phyloP scores from a whole-genome alignment of 208 protist species.

The Wallacemonas collosoma region DNA sequence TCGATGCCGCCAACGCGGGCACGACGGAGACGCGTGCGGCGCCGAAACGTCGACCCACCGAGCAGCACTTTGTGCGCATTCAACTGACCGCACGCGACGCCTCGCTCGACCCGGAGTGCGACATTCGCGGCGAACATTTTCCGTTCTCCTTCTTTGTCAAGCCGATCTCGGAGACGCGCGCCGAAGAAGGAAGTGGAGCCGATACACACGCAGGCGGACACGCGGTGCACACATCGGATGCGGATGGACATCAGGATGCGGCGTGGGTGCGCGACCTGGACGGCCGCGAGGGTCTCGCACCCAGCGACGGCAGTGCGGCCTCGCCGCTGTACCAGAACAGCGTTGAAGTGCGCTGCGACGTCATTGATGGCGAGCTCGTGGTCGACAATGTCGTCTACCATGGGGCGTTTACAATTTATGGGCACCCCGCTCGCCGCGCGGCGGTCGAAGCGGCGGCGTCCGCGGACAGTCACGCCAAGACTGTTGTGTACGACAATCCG shows the following conservation, averaged over 20 bases:
- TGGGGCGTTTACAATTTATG: slow-evolving; percentile 25
- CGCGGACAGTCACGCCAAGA: background rate
- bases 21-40: background rate
- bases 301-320: slow-evolving; percentile 6
- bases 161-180: slow-evolving; percentile 11
- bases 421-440: background rate
- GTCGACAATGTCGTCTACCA: slow-evolving; percentile 77
- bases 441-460: background rate
- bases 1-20: background rate
- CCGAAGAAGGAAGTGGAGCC: background rate
- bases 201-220: background rate
- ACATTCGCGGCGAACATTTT: slow-evolving; percentile 85
- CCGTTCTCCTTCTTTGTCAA: slow-evolving; percentile 88
- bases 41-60: slow-evolving; percentile 18
- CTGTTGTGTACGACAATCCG: slow-evolving; percentile 54
- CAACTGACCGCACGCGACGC: slow-evolving; percentile 81
- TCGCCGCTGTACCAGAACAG: slow-evolving; percentile 60
- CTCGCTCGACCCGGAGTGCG: slow-evolving; percentile 85
- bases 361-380: slow-evolving; percentile 80
- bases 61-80: slow-evolving; percentile 74
- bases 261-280: slow-evolving; percentile 14
- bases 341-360: slow-evolving; percentile 74
- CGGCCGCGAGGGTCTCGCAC: background rate
- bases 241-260: background rate
- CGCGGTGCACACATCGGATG: too few relatives aligned